Evolutionary conservation across 2,329 filamentous ascomycete species (phyloP).

Genomic region (Ophiostoma angusticollis): DNA sequence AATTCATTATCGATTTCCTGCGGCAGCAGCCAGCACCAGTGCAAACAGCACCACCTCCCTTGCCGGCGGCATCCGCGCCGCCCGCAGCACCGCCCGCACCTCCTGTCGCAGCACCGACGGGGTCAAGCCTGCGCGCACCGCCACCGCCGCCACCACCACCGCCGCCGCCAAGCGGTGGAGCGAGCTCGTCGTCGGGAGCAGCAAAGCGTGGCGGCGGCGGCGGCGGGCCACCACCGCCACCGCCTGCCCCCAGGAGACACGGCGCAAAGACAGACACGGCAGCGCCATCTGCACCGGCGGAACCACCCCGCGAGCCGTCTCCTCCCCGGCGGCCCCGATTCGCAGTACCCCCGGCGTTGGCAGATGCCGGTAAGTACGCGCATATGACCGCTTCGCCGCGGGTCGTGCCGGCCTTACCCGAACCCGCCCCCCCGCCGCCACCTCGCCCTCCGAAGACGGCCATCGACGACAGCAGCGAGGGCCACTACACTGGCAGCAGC

Average conservation of each 20-base stretch:
- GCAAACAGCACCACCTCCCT: slow-evolving; percentile 2
- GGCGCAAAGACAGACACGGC: slow-evolving; percentile 33
- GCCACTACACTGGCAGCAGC: slow-evolving; percentile 35
- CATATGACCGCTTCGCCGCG: slow-evolving; percentile 36
- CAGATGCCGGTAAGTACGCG: slow-evolving; percentile 81
- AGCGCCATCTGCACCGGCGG: slow-evolving; percentile 27
- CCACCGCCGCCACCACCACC: slow-evolving; percentile 25
- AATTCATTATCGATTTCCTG: slow-evolving; percentile 54
- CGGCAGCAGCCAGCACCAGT: slow-evolving; percentile 32
- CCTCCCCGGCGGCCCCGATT: slow-evolving; percentile 64
- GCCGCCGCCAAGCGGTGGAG: slow-evolving; percentile 9
- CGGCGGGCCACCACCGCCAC: slow-evolving; percentile 39
- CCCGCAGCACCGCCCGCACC: slow-evolving; percentile 8
- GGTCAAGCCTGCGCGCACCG: slow-evolving; percentile 22
- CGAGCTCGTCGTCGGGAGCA: slow-evolving; percentile 22
- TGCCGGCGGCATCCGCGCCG: slow-evolving; percentile 13
- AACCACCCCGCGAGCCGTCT: slow-evolving; percentile 57
- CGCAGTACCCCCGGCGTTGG: slow-evolving; percentile 72
- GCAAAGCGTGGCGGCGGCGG: slow-evolving; percentile 30
- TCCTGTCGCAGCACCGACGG: slow-evolving; percentile 18
- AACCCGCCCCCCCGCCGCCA: slow-evolving; percentile 52
- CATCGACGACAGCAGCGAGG: slow-evolving; percentile 63
- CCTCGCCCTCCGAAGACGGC: slow-evolving; percentile 58
- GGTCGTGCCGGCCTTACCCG: slow-evolving; percentile 28
- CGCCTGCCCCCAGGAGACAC: slow-evolving; percentile 47